Base-by-base conservation (phyloP, 2,329 filamentous ascomycete species). In the Diplodia sapinea region DNA sequence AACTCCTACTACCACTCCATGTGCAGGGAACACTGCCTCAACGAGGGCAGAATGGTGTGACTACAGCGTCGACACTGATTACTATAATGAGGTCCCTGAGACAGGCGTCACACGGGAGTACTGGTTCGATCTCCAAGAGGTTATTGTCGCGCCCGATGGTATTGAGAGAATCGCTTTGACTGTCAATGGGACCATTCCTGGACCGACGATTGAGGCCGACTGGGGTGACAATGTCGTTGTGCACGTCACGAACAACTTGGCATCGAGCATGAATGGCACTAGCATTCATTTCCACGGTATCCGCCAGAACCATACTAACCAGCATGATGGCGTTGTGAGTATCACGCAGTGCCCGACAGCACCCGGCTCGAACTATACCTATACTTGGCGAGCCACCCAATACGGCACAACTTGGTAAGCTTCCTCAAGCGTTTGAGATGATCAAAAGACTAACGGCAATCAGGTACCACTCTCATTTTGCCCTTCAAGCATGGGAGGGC, bases 201-300 rank as follows among this genome's bases (percentile, higher is more conserved):
- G 65, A 31, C 65, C 65, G 2, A 67, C 47, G n/a, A 62, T 67
- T 23, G 54, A 61, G 55, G 66, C 80, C 66, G 74, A 81, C 71
- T 74, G 84, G 83, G 83, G 80, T 31, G 80, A 83, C 66, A 79
- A 70, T 43, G 79, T 88, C 6, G 73, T 77, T 15, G 71, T 62
- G 31, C 66, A 74, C 4, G 82, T 90, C 7, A 84, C 79, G 33
- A 90, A 89, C 73, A 72, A 79, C 61, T 63, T 82, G 76, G 77
- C 77, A 6, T 74, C 81, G 69, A 67, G 43, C 20, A 36, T 52
- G 4, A 89, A 90, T 70, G 87, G 87, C 47, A 89, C 87, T 9
- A 82, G 82, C 12, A 84, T 89, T 17, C 88, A 90, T 73, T 90
- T 83, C 77, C 88, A 90, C 71, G 89, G 85, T 0, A 68, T 90